Conservation (phyloP, 106 monocot genomes). For the Acorus calamus region DNA sequence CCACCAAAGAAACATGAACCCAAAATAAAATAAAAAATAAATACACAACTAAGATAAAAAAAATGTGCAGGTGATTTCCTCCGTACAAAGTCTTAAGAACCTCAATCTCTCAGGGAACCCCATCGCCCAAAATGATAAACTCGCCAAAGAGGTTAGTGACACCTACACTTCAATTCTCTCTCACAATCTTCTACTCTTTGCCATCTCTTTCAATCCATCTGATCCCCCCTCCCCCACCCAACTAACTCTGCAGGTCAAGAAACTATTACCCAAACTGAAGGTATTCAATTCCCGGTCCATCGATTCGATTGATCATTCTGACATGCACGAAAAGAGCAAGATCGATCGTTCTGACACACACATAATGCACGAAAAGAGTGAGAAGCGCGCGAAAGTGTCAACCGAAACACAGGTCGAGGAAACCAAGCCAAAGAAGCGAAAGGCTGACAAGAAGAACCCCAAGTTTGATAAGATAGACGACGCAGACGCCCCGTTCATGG, state of each 20-base stretch:
- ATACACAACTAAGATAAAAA: neutral
- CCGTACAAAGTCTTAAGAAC: slow-evolving; percentile 55
- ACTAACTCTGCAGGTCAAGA: slow-evolving; percentile 43
- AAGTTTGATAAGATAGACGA: slow-evolving; percentile 23
- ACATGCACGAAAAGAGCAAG: too few species aligned
- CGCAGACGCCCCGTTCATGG: slow-evolving; percentile 24
- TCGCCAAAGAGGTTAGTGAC: slow-evolving; percentile 48
- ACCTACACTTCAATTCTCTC: neutral
- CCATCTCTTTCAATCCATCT: neutral
- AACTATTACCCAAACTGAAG: slow-evolving; percentile 46
- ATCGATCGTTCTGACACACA: too few species aligned
- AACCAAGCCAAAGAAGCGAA: slow-evolving; percentile 9
- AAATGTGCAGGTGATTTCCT: slow-evolving; percentile 51
- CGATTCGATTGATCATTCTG: neutral
- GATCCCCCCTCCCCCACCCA: neutral
- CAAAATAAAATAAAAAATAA: too few species aligned
- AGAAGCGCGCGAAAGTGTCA: too few species aligned
- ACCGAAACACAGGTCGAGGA: too few species aligned
- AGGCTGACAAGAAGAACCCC: slow-evolving; percentile 2
- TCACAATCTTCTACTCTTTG: neutral
- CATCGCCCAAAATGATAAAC: slow-evolving; percentile 46
- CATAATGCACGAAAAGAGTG: too few species aligned
- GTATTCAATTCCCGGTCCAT: slow-evolving; percentile 75
- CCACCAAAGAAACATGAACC: too few species aligned
- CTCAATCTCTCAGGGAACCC: slow-evolving; percentile 87